Evolutionary conservation across 2,329 filamentous ascomycete genomes (phyloP).

Genomic region (Knoxdaviesia capensis): DNA sequence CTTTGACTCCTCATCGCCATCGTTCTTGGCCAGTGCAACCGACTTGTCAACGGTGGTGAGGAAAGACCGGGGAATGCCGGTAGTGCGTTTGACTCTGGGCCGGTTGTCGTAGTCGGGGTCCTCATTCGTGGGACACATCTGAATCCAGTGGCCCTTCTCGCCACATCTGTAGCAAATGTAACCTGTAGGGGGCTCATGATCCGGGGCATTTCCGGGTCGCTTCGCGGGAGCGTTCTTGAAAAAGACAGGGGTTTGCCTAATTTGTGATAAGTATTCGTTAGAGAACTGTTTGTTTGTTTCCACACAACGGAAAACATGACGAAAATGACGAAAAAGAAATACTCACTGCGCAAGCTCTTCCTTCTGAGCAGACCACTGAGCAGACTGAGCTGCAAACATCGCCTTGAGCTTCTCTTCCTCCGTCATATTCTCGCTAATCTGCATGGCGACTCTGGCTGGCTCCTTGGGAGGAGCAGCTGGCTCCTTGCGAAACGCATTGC

Average conservation of each 20-base stretch:
- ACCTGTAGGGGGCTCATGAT: conserved; percentile 78
- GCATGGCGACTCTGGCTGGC: conserved; percentile 35
- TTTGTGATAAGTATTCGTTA: neutral
- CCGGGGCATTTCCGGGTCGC: conserved; percentile 56
- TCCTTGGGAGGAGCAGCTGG: conserved; percentile 38
- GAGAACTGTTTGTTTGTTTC: too few species aligned
- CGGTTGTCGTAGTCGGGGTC: conserved; percentile 90
- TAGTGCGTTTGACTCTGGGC: conserved; percentile 85
- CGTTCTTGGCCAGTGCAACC: conserved; percentile 50
- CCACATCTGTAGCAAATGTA: conserved; percentile 95
- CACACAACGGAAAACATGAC: neutral
- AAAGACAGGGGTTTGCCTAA: conserved; percentile 38
- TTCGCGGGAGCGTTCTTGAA: conserved; percentile 38
- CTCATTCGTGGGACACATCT: conserved; percentile 94
- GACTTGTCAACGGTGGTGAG: conserved; percentile 91
- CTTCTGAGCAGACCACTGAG: conserved; percentile 85
- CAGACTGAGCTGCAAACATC: conserved; percentile 75
- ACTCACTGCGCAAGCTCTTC: conserved; percentile 73
- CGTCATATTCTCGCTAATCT: conserved; percentile 62
- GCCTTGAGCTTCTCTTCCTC: conserved; percentile 89
- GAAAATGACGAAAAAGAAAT: neutral
- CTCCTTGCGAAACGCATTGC: conserved; percentile 53
- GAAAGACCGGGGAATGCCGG: conserved; percentile 88
- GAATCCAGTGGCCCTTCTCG: conserved; percentile 98
- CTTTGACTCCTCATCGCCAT: conserved; percentile 59